Evolutionary conservation across 495 filamentous ascomycete species (phyloP).

Genomic region (Penicillium manginii): DNA sequence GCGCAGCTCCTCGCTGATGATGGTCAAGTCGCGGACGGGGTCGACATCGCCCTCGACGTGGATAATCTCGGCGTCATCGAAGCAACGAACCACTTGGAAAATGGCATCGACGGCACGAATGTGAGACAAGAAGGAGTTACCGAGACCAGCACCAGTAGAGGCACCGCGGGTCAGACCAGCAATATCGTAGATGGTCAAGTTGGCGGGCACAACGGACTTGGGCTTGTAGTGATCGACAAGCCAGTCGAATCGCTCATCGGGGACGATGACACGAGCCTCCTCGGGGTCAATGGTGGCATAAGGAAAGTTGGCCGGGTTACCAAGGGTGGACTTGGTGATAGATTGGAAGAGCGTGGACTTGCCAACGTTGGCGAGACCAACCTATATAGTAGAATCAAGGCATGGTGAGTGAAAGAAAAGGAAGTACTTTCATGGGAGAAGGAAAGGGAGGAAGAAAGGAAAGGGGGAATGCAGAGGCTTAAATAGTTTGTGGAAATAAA

Average conservation of each 20-base stretch:
- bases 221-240: conserved; percentile 94
- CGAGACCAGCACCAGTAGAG: conserved; percentile 95
- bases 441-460: conserved; percentile 22
- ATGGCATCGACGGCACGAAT: conserved; percentile 99
- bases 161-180: conserved; percentile 95
- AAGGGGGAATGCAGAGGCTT: conserved; percentile 28
- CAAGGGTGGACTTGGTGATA: conserved; percentile 95
- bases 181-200: conserved; percentile 99
- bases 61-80: conserved; percentile 99
- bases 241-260: conserved; percentile 96
- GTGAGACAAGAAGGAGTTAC: conserved; percentile 97
- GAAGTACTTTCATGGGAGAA: neutral
- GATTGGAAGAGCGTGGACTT: conserved; percentile 99
- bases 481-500: conserved; percentile 39
- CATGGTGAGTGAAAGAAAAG: conserved; percentile 5
- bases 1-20: conserved; percentile 95
- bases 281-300: conserved; percentile 99
- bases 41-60: conserved; percentile 99
- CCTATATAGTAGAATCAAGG: conserved; percentile 54
- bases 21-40: conserved; percentile 88
- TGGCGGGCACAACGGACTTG: conserved; percentile 93
- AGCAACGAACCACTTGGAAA: conserved; percentile 98
- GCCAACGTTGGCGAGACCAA: conserved; percentile 98
- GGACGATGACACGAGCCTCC: conserved; percentile 96
- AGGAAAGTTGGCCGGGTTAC: conserved; percentile 99